Conservation (phyloP, 2,329 filamentous ascomycete genomes). For the Aspergillus sp. region DNA sequence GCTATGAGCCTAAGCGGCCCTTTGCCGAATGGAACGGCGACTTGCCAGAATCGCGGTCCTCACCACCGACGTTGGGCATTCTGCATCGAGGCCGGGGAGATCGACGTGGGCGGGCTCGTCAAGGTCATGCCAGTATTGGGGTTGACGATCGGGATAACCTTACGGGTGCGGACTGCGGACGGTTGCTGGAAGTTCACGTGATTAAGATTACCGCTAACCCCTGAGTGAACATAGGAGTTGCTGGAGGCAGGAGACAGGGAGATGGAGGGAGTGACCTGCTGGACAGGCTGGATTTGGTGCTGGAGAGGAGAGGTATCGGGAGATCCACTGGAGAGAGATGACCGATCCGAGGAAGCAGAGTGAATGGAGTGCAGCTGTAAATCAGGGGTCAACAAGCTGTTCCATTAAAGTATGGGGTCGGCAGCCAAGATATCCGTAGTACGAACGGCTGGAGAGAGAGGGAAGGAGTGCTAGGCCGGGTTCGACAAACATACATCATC, state of each 20-base stretch:
- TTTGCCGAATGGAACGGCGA: constrained; percentile 25
- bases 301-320: constrained; percentile 89
- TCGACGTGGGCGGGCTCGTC: constrained; percentile 79
- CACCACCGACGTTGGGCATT: constrained; percentile 46
- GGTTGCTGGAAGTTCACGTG: constrained; percentile 89
- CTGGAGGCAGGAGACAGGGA: constrained; percentile 67
- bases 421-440: neutral
- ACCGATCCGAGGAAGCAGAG: constrained; percentile 85
- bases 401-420: neutral
- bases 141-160: constrained; percentile 97
- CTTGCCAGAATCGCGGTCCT: constrained; percentile 25
- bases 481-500: constrained; percentile 68
- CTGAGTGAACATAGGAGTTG: constrained; percentile 63
- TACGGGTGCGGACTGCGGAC: constrained; percentile 82
- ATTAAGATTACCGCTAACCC: constrained; percentile 65
- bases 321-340: constrained; percentile 90
- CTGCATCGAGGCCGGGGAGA: constrained; percentile 67
- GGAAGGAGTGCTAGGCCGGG: neutral
- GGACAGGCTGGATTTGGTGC: constrained; percentile 71
- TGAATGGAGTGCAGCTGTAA: constrained; percentile 83
- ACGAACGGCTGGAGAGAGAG: neutral
- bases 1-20: constrained; percentile 33
- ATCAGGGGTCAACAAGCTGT: constrained; percentile 22
- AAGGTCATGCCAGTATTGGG: constrained; percentile 85
- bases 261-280: constrained; percentile 71